Evolutionary conservation across 192 early-diverging fungal genomes (phyloP).

Genomic region (Mortierella alpina): DNA sequence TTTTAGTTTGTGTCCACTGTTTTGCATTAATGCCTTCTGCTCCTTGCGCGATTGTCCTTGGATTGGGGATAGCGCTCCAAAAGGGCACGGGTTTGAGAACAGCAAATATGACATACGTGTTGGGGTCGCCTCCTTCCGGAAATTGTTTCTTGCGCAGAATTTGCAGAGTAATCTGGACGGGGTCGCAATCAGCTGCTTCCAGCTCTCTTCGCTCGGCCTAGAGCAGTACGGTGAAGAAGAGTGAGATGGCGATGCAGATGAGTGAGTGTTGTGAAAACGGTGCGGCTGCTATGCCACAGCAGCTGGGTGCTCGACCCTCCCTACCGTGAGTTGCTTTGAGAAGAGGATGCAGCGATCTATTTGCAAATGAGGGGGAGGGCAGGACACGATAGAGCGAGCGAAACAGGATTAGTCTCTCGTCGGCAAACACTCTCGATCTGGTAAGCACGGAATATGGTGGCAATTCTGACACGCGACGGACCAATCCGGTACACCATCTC

Average conservation of each 20-base stretch:
- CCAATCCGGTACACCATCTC: conserved; percentile 46
- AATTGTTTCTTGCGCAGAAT: conserved; percentile 72
- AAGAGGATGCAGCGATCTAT: conserved; percentile 62
- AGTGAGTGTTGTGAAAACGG: background rate
- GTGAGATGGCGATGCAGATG: background rate
- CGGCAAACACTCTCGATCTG: too few species aligned
- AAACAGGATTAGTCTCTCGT: background rate
- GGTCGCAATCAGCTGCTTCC: conserved; percentile 47
- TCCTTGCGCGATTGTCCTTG: too few species aligned
- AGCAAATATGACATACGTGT: conserved; percentile 43
- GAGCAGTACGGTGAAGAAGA: background rate
- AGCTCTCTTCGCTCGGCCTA: conserved; percentile 59
- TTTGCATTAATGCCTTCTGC: too few species aligned
- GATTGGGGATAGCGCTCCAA: too few species aligned
- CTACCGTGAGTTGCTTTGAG: conserved; percentile 61
- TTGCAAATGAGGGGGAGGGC: background rate
- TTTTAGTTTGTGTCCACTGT: too few species aligned
- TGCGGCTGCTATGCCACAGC: background rate
- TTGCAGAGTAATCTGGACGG: conserved; percentile 58
- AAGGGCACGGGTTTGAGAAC: too few species aligned
- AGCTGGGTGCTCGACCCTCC: background rate
- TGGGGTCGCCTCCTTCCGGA: conserved; percentile 52
- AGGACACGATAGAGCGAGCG: background rate
- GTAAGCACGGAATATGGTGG: background rate
- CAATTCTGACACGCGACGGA: background rate